Evolutionary conservation across 2,329 filamentous ascomycete genomes (phyloP).

Genomic region (Paecilomyces sp.): DNA sequence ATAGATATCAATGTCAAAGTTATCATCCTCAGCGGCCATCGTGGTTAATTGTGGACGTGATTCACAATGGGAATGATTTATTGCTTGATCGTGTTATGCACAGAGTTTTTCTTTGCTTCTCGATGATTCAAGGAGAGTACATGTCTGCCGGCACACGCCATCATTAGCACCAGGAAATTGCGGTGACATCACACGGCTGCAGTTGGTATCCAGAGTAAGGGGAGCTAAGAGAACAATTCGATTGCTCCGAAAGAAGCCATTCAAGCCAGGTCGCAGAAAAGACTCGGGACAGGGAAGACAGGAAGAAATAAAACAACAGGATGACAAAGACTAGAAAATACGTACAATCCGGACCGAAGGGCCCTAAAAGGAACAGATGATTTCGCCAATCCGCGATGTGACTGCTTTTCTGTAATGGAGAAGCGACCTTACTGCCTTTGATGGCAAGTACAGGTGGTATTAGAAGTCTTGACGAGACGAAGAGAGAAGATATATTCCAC

Average conservation of each 20-base stretch:
- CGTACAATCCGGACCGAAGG: slow-evolving; percentile 32
- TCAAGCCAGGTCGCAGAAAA: slow-evolving; percentile 4
- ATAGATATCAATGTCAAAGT: slow-evolving; percentile 66
- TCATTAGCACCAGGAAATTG: slow-evolving; percentile 27
- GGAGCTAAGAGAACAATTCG: background rate
- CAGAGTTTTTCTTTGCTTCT: slow-evolving; percentile 23
- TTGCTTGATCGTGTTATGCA: slow-evolving; percentile 31
- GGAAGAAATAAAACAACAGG: slow-evolving; percentile 10
- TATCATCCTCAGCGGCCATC: slow-evolving; percentile 56
- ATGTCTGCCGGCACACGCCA: slow-evolving; percentile 32
- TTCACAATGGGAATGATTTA: slow-evolving; percentile 24
- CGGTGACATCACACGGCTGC: slow-evolving; percentile 2
- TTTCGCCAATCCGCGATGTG: slow-evolving; percentile 4
- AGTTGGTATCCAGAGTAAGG: background rate
- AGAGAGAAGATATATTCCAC: slow-evolving; percentile 14
- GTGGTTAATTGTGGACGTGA: slow-evolving; percentile 21
- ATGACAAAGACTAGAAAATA: slow-evolving; percentile 24
- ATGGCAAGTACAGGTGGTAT: slow-evolving; percentile 22
- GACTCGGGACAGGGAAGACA: slow-evolving; percentile 3
- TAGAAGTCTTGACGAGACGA: slow-evolving; percentile 10
- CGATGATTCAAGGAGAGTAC: slow-evolving; percentile 33
- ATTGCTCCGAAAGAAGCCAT: slow-evolving; percentile 1
- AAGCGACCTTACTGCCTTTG: slow-evolving; percentile 14
- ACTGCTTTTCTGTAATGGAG: slow-evolving; percentile 10
- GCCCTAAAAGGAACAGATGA: slow-evolving; percentile 7